phyloP scores from a whole-genome alignment of 306 rosid genomes.

The Vicia faba region DNA sequence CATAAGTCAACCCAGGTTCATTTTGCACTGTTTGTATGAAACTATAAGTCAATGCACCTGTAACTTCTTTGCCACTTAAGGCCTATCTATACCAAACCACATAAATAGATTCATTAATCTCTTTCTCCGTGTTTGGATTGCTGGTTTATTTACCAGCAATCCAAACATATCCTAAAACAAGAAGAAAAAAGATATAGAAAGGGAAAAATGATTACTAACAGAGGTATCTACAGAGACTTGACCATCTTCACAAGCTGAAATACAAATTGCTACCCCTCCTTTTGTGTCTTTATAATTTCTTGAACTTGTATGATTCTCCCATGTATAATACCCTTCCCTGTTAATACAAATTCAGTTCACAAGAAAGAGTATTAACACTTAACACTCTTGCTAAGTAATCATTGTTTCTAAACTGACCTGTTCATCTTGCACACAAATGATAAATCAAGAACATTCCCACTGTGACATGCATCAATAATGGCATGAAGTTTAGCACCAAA shows the following conservation, averaged over 20 bases:
- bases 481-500: conserved; percentile 67
- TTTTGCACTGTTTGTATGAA: conserved; percentile 60
- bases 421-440: conserved; percentile 57
- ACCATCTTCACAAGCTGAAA: conserved; percentile 54
- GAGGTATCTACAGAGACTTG: conserved; percentile 45
- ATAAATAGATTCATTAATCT: neutral
- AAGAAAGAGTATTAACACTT: neutral
- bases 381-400: neutral
- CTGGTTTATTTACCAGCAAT: neutral
- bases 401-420: conserved; percentile 40
- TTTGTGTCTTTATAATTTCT: conserved; percentile 45
- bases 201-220: conserved; percentile 37
- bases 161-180: neutral
- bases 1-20: conserved; percentile 53
- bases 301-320: conserved; percentile 43
- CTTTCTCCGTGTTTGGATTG: conserved; percentile 31
- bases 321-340: conserved; percentile 41
- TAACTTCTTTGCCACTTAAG: conserved; percentile 36
- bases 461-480: conserved; percentile 60
- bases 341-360: neutral
- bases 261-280: conserved; percentile 54
- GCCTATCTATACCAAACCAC: conserved; percentile 40
- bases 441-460: conserved; percentile 64
- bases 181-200: neutral
- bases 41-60: conserved; percentile 60